These are phyloP conservation scores for Nematocida sp. DNA, from an alignment of 371 early-diverging fungal species.

Conservation along the genomic window DNA sequence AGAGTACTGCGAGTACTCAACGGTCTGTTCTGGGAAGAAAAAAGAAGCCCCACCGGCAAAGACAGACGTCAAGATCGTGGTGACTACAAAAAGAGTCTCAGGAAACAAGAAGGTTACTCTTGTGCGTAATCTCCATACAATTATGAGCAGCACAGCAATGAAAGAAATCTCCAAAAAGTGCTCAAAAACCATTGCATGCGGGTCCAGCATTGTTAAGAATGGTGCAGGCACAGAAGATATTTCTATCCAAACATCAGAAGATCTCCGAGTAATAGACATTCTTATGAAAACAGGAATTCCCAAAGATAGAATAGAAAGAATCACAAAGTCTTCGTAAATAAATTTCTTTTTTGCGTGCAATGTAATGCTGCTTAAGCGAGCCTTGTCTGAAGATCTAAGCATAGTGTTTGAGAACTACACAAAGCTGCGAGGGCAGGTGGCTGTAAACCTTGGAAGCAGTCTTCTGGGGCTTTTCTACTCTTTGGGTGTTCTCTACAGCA, in stretches of 20 bases:
- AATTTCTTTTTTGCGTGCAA: neutral
- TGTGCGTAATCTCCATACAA: slow-evolving; percentile 27
- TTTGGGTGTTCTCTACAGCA: no score
- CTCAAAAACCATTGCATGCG: slow-evolving; percentile 49
- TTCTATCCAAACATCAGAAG: slow-evolving; percentile 39
- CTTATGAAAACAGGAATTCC: slow-evolving; percentile 27
- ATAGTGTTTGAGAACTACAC: no score
- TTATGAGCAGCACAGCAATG: neutral
- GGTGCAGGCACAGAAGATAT: slow-evolving; percentile 39
- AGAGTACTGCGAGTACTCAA: slow-evolving; percentile 47
- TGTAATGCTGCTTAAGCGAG: no score
- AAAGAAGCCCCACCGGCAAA: slow-evolving; percentile 1
- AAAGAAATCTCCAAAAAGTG: slow-evolving; percentile 39
- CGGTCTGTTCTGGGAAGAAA: slow-evolving; percentile 11
- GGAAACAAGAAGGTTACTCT: slow-evolving; percentile 50
- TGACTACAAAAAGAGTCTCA: slow-evolving; percentile 43
- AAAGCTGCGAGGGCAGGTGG: no score
- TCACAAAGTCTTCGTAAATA: slow-evolving; percentile 17
- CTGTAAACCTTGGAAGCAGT: no score
- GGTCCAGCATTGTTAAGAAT: slow-evolving; percentile 43
- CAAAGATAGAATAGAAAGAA: slow-evolving; percentile 30
- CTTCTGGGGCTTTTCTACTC: no score
- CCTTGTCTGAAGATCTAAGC: no score
- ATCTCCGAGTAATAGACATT: slow-evolving; percentile 34
- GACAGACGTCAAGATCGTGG: slow-evolving; percentile 20